phyloP scores from a whole-genome alignment of 1,284 basidiomycete genomes.

The Wallemia ichthyophaga region DNA sequence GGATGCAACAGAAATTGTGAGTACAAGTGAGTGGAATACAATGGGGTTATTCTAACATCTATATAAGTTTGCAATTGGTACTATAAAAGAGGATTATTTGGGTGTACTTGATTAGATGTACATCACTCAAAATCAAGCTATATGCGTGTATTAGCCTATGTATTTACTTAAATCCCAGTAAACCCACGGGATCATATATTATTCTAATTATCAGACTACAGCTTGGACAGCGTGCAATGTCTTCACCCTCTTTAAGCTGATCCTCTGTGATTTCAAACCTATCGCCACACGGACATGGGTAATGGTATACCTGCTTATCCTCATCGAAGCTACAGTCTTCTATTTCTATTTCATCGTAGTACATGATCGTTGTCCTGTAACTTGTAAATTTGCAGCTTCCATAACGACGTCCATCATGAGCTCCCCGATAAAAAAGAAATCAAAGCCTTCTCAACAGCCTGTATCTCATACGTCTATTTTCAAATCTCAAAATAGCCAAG shows the following conservation, averaged over 20 bases:
- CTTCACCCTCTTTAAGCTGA: constrained; percentile 70
- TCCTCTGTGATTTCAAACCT: constrained; percentile 77
- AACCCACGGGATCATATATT: constrained; percentile 71
- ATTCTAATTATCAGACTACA: constrained; percentile 81
- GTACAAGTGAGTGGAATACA: constrained; percentile 15
- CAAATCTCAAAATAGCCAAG: not conserved
- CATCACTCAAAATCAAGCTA: not conserved
- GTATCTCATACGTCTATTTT: not conserved
- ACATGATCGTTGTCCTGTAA: constrained; percentile 30
- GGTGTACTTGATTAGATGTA: constrained; percentile 30
- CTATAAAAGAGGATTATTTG: constrained; percentile 77
- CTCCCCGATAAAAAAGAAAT: not conserved
- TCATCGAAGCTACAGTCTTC: constrained; percentile 86
- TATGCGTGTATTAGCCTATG: not conserved
- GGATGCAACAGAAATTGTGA: constrained; percentile 83
- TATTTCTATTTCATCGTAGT: constrained; percentile 78
- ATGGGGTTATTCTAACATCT: not conserved
- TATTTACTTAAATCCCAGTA: not conserved
- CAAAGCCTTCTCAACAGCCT: not conserved
- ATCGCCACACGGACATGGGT: constrained; percentile 94
- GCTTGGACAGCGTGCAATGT: constrained; percentile 88
- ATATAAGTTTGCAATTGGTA: constrained; percentile 57
- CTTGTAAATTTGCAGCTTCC: not conserved
- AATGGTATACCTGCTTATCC: constrained; percentile 55
- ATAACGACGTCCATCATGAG: not conserved